Evolutionary conservation across 345 rosid species (phyloP).

Genomic region (Syzygium oleosum): DNA sequence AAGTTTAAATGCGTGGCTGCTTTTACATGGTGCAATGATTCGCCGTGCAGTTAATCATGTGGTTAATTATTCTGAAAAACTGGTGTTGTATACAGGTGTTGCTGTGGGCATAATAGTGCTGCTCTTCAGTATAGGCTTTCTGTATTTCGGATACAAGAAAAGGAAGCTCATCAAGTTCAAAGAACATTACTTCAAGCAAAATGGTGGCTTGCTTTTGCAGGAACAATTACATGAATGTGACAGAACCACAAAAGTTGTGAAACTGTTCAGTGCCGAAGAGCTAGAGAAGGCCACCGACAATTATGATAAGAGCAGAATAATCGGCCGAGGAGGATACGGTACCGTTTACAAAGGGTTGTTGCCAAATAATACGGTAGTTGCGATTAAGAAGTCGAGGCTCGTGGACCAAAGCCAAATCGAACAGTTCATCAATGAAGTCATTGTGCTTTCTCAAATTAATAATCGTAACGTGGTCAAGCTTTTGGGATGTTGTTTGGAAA

Average conservation of each 20-base stretch:
- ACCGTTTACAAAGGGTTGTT: slow-evolving; percentile 38
- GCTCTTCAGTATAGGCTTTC: background rate
- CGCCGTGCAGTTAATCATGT: background rate
- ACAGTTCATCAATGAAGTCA: slow-evolving; percentile 37
- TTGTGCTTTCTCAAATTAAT: slow-evolving; percentile 35
- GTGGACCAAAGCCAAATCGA: slow-evolving; percentile 32
- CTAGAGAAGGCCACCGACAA: slow-evolving; percentile 31
- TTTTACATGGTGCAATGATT: background rate
- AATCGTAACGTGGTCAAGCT: slow-evolving; percentile 35
- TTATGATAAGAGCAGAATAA: slow-evolving; percentile 16
- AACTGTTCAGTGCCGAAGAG: slow-evolving; percentile 24
- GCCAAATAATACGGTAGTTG: slow-evolving; percentile 15
- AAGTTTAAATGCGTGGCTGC: background rate
- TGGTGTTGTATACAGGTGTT: background rate
- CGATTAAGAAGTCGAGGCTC: slow-evolving; percentile 37
- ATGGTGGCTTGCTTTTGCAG: slow-evolving; percentile 31
- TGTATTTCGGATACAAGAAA: background rate
- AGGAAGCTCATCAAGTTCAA: slow-evolving; percentile 3
- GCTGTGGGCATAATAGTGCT: background rate
- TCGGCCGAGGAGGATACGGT: slow-evolving; percentile 35
- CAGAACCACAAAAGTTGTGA: slow-evolving; percentile 4
- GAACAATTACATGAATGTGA: slow-evolving; percentile 7
- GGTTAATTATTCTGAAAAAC: background rate
- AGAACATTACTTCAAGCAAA: slow-evolving; percentile 12
- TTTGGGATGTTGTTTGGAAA: slow-evolving; percentile 41